Evolutionary conservation across 371 early-diverging fungal species (phyloP), one percentile per base, ranked within the genome.

Genomic region (Phascolomyces articulosus): DNA sequence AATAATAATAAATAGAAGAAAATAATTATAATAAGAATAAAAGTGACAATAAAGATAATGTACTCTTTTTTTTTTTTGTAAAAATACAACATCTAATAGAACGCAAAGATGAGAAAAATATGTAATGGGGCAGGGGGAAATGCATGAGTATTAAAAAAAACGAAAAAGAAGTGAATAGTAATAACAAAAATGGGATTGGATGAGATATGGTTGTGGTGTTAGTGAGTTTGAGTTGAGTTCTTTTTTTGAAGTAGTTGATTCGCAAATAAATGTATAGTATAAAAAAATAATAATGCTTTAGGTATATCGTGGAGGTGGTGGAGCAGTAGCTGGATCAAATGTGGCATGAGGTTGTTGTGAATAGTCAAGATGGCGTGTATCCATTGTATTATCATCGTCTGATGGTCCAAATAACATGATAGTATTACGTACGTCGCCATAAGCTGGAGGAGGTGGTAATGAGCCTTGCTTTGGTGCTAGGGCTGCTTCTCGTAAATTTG

Each of bases 401-500:
- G 64, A 51, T 20, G 68, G 65, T 40, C 76, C 73, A 58, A 83
- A 71, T 51, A 85, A 60, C 65, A 65, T 65, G 38, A 85, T 69
- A 11, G 80, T 77, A 60, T 78, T 83, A n/a, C 77, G 75, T 41
- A 69, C 72, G 7, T 73, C 84, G 53, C 80, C 82, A 51, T 83
- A 83, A 10, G 84, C 82, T 44, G 91, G 90, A 26, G 75, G 72
- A 16, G 91, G 90, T 10, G 70, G 68, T 27, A 85, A 63, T 1
- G 77, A 71, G 26, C 88, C 89, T 70, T 85, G 77, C 24, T 81
- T 72, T 0, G 90, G 90, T 7, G 85, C 91, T 24, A 90, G 74
- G 0, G 89, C 91, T 71, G 90, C 90, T 64, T 88, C 86, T 67
- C 90, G 85, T 53, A 87, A 79, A 61, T 91, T 91, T 49, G 90